phyloP scores from a whole-genome alignment of 1,139 yeast genomes.

The Debaryomyces udenii region DNA sequence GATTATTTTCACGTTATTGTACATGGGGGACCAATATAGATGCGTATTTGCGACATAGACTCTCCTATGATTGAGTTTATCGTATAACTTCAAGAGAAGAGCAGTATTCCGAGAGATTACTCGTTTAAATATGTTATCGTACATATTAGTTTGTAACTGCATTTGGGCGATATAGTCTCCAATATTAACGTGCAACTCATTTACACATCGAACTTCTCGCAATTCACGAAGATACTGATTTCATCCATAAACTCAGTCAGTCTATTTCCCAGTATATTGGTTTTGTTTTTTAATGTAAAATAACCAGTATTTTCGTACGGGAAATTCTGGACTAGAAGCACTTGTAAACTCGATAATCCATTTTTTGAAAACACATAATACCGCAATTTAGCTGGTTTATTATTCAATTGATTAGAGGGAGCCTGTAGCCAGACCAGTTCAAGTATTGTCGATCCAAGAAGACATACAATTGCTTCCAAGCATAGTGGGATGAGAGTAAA shows the following conservation, averaged over 20 bases:
- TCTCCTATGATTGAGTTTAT: slow-evolving; percentile 37
- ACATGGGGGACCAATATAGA: slow-evolving; percentile 58
- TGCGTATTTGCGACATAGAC: slow-evolving; percentile 59
- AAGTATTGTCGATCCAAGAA: slow-evolving; percentile 48
- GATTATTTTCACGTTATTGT: slow-evolving; percentile 55
- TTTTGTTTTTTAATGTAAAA: slow-evolving; percentile 48
- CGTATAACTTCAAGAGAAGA: slow-evolving; percentile 47
- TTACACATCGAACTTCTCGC: slow-evolving; percentile 48
- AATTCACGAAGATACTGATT: slow-evolving; percentile 55
- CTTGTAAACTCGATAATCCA: slow-evolving; percentile 52
- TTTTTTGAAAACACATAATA: slow-evolving; percentile 64
- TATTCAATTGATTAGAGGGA: slow-evolving; percentile 43
- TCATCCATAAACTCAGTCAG: slow-evolving; percentile 55
- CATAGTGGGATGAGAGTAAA: slow-evolving; percentile 55
- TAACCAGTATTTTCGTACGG: slow-evolving; percentile 42
- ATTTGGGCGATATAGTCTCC: slow-evolving; percentile 36
- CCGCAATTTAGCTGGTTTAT: slow-evolving; percentile 48
- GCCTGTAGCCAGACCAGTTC: slow-evolving; percentile 50
- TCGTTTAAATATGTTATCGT: slow-evolving; percentile 37
- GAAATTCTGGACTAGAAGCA: slow-evolving; percentile 42
- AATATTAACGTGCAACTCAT: slow-evolving; percentile 43
- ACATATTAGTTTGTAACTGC: slow-evolving; percentile 35
- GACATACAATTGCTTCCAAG: slow-evolving; percentile 59
- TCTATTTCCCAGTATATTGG: slow-evolving; percentile 53
- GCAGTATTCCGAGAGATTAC: slow-evolving; percentile 58